phyloP scores from a whole-genome alignment of 2,329 filamentous ascomycete species.

The Botryotinia globosa region DNA sequence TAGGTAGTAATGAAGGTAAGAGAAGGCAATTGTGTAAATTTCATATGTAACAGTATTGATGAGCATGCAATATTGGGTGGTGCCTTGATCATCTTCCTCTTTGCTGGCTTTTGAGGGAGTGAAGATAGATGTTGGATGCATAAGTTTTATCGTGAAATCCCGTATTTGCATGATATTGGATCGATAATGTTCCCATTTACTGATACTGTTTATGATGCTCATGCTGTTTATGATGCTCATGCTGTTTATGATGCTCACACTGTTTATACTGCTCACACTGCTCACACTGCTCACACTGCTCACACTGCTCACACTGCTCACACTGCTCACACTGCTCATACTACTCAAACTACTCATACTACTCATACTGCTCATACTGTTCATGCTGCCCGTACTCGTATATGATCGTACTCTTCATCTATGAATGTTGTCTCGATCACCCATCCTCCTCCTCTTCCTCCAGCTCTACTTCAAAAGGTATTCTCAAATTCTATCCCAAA shows the following conservation, averaged over 20 bases:
- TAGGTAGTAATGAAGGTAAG: neutral
- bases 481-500: neutral
- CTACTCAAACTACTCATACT: neutral
- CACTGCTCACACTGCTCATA: neutral
- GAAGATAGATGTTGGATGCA: neutral
- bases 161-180: neutral
- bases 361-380: neutral
- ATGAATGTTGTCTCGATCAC: neutral
- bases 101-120: neutral
- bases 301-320: neutral
- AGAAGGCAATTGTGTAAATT: neutral
- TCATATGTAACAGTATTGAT: neutral
- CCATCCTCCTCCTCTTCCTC: neutral
- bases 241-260: too few species aligned
- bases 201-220: neutral
- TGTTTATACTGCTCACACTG: neutral
- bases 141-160: neutral
- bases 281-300: neutral
- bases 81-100: neutral
- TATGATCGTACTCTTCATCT: neutral
- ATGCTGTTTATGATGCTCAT: too few species aligned
- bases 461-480: neutral
- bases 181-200: neutral
- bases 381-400: neutral
- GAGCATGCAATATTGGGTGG: neutral